phyloP scores from a whole-genome alignment of 2,329 filamentous ascomycete species.

The Lasiodiplodia sp. region DNA sequence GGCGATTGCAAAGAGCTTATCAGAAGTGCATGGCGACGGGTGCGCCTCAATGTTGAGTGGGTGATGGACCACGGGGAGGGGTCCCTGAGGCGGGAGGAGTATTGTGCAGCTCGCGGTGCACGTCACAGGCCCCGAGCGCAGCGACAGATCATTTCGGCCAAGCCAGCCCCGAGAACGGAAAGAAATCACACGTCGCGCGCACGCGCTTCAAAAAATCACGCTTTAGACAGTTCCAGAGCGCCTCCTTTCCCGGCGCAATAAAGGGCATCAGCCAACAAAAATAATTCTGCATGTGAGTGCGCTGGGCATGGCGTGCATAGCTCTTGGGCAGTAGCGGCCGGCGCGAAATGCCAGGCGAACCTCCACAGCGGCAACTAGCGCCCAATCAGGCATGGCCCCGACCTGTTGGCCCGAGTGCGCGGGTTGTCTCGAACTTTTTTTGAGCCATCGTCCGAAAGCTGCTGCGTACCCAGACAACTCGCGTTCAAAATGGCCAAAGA shows the following conservation, averaged over 20 bases:
- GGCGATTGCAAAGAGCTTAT: not conserved
- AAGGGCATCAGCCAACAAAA: not conserved
- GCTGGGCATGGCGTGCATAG: not conserved
- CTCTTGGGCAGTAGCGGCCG: not conserved
- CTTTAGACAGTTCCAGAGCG: not conserved
- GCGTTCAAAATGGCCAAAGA: constrained; percentile 13
- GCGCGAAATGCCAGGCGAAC: constrained; percentile 6
- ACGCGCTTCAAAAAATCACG: not conserved
- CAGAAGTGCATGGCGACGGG: constrained; percentile 18
- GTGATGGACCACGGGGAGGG: constrained; percentile 12
- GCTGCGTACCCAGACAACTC: constrained; percentile 11
- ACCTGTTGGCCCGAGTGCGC: constrained; percentile 15
- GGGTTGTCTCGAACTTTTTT: constrained; percentile 26
- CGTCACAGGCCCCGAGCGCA: constrained; percentile 29
- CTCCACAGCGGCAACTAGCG: constrained; percentile 6
- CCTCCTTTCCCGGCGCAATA: not conserved
- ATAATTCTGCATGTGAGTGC: not conserved
- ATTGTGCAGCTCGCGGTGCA: constrained; percentile 16
- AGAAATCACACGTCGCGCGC: constrained; percentile 8
- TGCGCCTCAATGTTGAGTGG: constrained; percentile 9
- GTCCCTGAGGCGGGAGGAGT: constrained; percentile 25
- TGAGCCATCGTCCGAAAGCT: constrained; percentile 20
- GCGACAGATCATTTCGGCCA: constrained; percentile 26
- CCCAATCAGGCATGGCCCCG: constrained; percentile 18
- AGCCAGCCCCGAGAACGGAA: constrained; percentile 10